Evolutionary conservation across 306 rosid species (phyloP).

Genomic region (Ziziphus jujuba): DNA sequence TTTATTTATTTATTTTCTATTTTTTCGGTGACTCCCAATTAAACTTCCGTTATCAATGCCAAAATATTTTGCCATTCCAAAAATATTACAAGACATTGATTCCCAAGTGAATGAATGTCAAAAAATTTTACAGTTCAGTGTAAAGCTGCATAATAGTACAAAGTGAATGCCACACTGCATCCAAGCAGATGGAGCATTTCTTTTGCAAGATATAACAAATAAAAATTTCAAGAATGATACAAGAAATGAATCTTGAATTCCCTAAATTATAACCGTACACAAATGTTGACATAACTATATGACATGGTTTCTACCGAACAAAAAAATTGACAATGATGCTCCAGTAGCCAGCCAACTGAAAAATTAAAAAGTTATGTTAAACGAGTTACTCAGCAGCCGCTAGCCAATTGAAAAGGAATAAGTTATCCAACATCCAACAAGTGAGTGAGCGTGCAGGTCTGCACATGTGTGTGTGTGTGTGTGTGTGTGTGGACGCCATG

Average conservation of each 20-base stretch:
- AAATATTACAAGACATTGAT: neutral
- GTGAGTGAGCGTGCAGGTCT: conserved; percentile 2
- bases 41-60: no score
- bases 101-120: conserved; percentile 26
- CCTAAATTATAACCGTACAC: neutral
- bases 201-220: conserved; percentile 16
- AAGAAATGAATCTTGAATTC: conserved; percentile 36
- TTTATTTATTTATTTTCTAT: no score
- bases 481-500: neutral
- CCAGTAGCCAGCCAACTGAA: conserved; percentile 73
- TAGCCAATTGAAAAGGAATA: conserved; percentile 23
- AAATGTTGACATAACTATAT: conserved; percentile 14
- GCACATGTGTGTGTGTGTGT: neutral
- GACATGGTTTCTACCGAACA: conserved; percentile 32
- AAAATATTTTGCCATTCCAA: no score
- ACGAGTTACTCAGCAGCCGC: conserved; percentile 17
- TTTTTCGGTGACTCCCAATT: no score
- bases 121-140: conserved; percentile 8
- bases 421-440: conserved; percentile 7
- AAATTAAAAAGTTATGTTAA: conserved; percentile 16
- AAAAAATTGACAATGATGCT: conserved; percentile 51
- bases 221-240: conserved; percentile 32
- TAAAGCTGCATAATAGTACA: conserved; percentile 8
- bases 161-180: conserved; percentile 24
- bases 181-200: conserved; percentile 21